Conservation (phyloP, 1,139 yeast species). For the Arxiozyma bovina region DNA sequence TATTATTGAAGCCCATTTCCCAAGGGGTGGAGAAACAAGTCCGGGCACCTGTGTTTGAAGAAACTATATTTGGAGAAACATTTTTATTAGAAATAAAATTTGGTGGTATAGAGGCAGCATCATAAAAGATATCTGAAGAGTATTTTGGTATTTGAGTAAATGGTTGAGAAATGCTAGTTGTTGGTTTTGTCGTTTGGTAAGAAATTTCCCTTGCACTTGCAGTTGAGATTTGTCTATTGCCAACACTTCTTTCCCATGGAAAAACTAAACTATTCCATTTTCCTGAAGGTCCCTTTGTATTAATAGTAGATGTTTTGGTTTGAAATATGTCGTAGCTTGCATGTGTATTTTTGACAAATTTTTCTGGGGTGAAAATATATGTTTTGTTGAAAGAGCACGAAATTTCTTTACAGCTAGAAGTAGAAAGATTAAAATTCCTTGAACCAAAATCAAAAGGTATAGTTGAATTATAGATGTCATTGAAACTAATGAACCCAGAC, state of each 20-base stretch:
- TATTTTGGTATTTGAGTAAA: neutral
- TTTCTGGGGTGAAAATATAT: too few species aligned
- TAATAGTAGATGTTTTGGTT: too few species aligned
- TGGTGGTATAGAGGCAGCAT: neutral
- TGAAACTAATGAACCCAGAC: neutral
- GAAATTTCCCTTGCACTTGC: neutral
- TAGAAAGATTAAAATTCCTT: neutral
- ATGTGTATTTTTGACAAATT: too few species aligned
- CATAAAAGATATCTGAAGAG: neutral
- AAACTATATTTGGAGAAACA: neutral
- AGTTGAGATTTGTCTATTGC: neutral
- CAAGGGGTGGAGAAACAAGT: neutral
- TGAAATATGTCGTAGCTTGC: neutral
- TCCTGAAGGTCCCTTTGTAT: neutral
- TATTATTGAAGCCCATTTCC: neutral
- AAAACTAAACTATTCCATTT: neutral
- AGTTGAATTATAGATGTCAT: neutral
- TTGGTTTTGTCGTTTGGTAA: neutral
- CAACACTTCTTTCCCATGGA: neutral
- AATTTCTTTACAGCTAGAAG: neutral
- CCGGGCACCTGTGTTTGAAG: neutral
- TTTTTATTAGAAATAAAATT: neutral
- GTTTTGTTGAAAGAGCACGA: neutral
- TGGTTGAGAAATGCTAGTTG: neutral
- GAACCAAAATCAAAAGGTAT: neutral